Conservation (phyloP, 352 stramenopile species). For the Phytophthora ohioensis region DNA sequence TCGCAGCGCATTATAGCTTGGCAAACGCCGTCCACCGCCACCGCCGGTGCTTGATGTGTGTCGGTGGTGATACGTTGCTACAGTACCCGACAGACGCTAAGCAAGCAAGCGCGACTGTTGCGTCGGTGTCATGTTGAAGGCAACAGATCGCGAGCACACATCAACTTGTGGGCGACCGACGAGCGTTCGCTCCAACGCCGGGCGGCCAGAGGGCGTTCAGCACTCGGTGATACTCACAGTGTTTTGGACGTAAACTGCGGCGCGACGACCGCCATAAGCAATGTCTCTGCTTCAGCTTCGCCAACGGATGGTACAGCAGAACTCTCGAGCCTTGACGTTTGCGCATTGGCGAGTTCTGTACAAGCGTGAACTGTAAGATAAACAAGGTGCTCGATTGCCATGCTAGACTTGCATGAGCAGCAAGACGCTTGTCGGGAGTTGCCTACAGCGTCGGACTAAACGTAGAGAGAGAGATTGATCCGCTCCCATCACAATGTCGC, state of each 20-base stretch:
- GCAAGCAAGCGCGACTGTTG: constrained; percentile 12
- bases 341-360: background rate
- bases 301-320: constrained; percentile 24
- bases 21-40: too few species aligned
- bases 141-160: constrained; percentile 18
- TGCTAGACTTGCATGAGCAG: constrained; percentile 2
- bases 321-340: constrained; percentile 10
- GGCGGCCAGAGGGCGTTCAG: constrained; percentile 30
- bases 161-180: constrained; percentile 4
- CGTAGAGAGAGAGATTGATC: background rate
- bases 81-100: constrained; percentile 1
- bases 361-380: constrained; percentile 1
- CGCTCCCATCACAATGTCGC: background rate
- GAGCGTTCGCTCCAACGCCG: constrained; percentile 18
- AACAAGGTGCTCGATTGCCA: constrained; percentile 8
- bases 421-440: constrained; percentile 17
- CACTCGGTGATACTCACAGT: constrained; percentile 1
- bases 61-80: constrained; percentile 2
- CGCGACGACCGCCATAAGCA: constrained; percentile 26
- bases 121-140: constrained; percentile 28
- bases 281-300: constrained; percentile 7
- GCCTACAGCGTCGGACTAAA: constrained; percentile 1
- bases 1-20: background rate
- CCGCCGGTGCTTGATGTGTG: background rate
- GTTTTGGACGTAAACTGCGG: constrained; percentile 27